These are phyloP conservation scores for Geranium rotundifolium DNA, from an alignment of 345 rosid species.

Conservation along the genomic window DNA sequence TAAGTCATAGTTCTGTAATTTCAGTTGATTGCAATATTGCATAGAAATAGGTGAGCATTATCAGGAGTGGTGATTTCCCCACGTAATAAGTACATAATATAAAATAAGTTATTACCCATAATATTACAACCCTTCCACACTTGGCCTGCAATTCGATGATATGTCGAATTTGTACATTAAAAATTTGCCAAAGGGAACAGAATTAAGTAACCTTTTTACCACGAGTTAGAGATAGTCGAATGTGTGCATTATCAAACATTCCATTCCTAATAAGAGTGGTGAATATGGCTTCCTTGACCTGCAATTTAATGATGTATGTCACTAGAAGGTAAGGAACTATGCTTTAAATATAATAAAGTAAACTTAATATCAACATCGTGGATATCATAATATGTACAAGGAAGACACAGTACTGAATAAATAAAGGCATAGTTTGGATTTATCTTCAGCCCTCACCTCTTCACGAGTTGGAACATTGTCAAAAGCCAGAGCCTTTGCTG, in stretches of 20 bases:
- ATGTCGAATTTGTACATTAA: background rate
- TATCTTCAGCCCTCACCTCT: slow-evolving; percentile 35
- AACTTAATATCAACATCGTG: background rate
- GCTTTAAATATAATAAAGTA: background rate
- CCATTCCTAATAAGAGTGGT: slow-evolving; percentile 66
- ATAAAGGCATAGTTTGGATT: background rate
- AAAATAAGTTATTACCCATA: no score
- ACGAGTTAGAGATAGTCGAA: slow-evolving; percentile 73
- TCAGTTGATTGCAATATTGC: background rate
- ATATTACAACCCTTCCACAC: no score
- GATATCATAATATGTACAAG: background rate
- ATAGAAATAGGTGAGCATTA: background rate
- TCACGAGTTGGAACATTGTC: slow-evolving; percentile 59
- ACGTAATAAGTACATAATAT: no score
- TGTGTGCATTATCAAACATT: slow-evolving; percentile 79
- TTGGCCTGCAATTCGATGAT: no score
- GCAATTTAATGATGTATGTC: slow-evolving; percentile 3
- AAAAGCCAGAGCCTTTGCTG: slow-evolving; percentile 86
- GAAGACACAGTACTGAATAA: background rate
- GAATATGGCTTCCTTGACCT: slow-evolving; percentile 83
- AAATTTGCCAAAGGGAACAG: slow-evolving; percentile 1
- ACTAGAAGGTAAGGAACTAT: background rate
- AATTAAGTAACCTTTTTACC: slow-evolving; percentile 55
- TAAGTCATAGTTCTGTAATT: background rate
- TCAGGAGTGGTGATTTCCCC: background rate